Conservation (phyloP, 2,329 filamentous ascomycete genomes). For the Penicillium sp. region DNA sequence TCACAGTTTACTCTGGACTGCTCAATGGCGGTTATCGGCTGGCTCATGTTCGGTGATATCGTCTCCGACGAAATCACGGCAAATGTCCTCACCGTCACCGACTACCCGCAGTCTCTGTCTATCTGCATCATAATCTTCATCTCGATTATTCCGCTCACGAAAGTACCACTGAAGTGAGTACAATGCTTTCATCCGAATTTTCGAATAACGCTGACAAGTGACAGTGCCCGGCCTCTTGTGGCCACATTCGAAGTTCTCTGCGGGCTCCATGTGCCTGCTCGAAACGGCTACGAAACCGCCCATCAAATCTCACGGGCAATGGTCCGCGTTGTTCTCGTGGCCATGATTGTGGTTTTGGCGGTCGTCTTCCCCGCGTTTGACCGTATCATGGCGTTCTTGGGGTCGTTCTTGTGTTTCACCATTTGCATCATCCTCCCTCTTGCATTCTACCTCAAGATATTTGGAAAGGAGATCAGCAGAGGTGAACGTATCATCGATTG, state of each 20-base stretch:
- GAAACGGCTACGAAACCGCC: slow-evolving; percentile 44
- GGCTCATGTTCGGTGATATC: slow-evolving; percentile 92
- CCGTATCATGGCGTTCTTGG: slow-evolving; percentile 85
- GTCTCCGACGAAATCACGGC: slow-evolving; percentile 85
- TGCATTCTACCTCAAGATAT: slow-evolving; percentile 86
- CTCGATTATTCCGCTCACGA: slow-evolving; percentile 89
- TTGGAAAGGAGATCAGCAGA: slow-evolving; percentile 64
- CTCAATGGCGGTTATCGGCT: slow-evolving; percentile 74
- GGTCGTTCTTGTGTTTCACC: slow-evolving; percentile 83
- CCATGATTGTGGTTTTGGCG: slow-evolving; percentile 72
- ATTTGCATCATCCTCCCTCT: slow-evolving; percentile 91
- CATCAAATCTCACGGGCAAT: slow-evolving; percentile 56
- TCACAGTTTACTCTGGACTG: slow-evolving; percentile 71
- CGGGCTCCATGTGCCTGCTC: slow-evolving; percentile 54
- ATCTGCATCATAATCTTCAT: slow-evolving; percentile 80
- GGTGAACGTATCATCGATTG: slow-evolving; percentile 65
- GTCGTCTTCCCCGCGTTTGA: slow-evolving; percentile 75
- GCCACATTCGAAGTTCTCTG: slow-evolving; percentile 76
- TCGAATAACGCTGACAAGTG: slow-evolving; percentile 21
- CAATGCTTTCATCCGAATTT: background rate
- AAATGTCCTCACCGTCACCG: slow-evolving; percentile 72
- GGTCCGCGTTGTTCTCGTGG: slow-evolving; percentile 63
- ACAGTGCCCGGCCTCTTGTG: slow-evolving; percentile 73
- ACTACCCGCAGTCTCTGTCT: slow-evolving; percentile 71
- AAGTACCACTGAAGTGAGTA: slow-evolving; percentile 74